Evolutionary conservation across 805 yeast genomes (phyloP), one percentile per base, ranked within the genome.

Genomic region (Ogataea nonfermentans): DNA sequence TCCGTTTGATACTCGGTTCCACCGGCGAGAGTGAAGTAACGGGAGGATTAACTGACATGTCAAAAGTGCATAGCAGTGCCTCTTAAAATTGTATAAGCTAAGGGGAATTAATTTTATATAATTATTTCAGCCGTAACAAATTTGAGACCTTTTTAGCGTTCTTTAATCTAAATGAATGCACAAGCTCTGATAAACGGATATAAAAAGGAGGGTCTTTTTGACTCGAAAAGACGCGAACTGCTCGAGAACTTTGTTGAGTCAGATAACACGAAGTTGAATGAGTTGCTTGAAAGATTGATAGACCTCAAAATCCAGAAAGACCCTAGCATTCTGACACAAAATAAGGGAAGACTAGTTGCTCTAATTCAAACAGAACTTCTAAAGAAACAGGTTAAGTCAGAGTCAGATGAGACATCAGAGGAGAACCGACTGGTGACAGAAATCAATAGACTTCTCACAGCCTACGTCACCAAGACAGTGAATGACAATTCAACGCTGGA

Each of bases 321-420:
- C 46, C 79, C 79, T 1, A 55, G 66, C 13, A 65, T 76, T 12
- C 53, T 76, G 14, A 55, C 65, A 1, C 57, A 73, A 49, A 76
- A 74, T 54, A 70, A 65, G 37, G 79, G 78, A 2, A 72, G 68
- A 33, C 62, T 72, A 52, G 72, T 71, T 0, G 80, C 80, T 0
- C 53, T 75, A 42, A 69, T 76, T 2, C 79, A 75, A 47, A 76
- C 79, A 2, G 73, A 70, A 24, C 66, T 75, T 32, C 64, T 73
- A 37, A 55, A 53, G 29, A 41, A 51, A 10, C 54, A 46, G 22
- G 37, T 42, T 9, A 40, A 37, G 9, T n/a, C 40, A 4, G 38
- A 29, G 9, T 14, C 33, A 11, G 19, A 32, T 12, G 35, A 24
- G 15, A 14, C 26, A 7, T 28, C 44, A 24, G 57, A 52, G 32